Percentiles rank a stretch among this genome's conserved stretches.
phyloP scores from a whole-genome alignment of 2,329 filamentous ascomycete genomes.

The Orbilia blumenaviensis region DNA sequence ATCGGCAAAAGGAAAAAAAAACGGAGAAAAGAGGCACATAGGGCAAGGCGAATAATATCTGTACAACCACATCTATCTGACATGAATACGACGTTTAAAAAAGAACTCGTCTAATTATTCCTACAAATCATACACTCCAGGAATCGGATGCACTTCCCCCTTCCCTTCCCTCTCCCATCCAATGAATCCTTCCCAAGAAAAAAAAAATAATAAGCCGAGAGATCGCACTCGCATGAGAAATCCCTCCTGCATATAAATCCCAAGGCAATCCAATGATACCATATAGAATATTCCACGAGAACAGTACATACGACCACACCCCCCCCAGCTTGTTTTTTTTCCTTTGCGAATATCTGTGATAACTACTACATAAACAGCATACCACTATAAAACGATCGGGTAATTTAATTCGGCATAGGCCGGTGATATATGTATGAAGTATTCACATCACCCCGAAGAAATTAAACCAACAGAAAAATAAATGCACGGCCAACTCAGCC shows the following conservation, averaged over 20 bases:
- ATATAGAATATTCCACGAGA: conserved; percentile 12
- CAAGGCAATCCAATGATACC: neutral
- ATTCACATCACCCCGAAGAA: no score
- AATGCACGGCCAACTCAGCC: conserved; percentile 3
- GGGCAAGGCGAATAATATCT: neutral
- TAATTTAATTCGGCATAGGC: no score
- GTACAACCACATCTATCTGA: neutral
- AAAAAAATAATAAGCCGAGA: neutral
- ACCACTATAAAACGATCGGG: neutral
- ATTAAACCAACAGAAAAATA: no score
- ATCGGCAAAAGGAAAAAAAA: no score
- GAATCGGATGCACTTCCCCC: neutral
- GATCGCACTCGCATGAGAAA: neutral
- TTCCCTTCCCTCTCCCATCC: neutral
- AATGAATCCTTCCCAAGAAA: neutral
- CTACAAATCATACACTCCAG: neutral
- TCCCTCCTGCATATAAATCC: neutral
- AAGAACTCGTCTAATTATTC: neutral
- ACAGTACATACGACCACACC: neutral
- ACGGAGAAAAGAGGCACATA: no score
- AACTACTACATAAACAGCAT: neutral
- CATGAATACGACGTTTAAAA: neutral
- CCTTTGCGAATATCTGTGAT: no score
- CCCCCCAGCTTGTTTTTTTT: neutral
- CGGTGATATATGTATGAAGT: no score